Percentiles rank a stretch among this genome's conserved stretches.
Conservation (phyloP, 2,329 filamentous ascomycete genomes). For the Neoascochyta sp. region DNA sequence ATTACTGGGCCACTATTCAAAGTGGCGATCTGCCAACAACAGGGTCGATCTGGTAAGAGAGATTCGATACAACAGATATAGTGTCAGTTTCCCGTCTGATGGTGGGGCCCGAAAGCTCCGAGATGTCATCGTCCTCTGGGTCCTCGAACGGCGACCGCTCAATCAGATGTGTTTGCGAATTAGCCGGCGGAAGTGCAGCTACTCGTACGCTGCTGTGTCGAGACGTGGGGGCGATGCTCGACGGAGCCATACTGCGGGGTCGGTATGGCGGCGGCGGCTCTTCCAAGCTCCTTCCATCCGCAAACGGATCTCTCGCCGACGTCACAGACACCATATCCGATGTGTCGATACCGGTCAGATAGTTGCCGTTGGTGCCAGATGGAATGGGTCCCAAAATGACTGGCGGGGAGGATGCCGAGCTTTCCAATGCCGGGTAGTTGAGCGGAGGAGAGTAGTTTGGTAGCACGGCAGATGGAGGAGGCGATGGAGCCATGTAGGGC, state of each 20-base stretch:
- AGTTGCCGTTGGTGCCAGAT: conserved; percentile 29
- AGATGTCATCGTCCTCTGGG: conserved; percentile 27
- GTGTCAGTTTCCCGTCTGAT: conserved; percentile 14
- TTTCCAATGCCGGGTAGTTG: too few relatives aligned
- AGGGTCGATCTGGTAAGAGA: conserved; percentile 33
- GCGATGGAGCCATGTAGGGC: conserved; percentile 18
- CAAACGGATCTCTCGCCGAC: conserved; percentile 28
- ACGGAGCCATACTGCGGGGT: conserved; percentile 28
- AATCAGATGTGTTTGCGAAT: conserved; percentile 23
- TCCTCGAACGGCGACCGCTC: conserved; percentile 36
- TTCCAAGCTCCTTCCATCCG: conserved; percentile 24
- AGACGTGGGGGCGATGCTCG: conserved; percentile 28
- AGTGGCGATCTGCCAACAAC: conserved; percentile 13
- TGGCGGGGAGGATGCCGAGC: conserved; percentile 20
- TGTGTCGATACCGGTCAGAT: conserved; percentile 39
- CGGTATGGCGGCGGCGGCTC: conserved; percentile 39
- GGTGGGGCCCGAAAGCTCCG: conserved; percentile 24
- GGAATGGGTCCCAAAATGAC: conserved; percentile 36
- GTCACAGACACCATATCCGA: conserved; percentile 34
- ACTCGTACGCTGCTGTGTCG: conserved; percentile 33
- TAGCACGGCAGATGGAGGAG: conserved; percentile 9
- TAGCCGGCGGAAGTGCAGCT: conserved; percentile 7
- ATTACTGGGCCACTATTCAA: too few relatives aligned
- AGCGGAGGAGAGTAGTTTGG: conserved; percentile 17
- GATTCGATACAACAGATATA: conserved; percentile 30